Percentiles rank a stretch among this genome's conserved stretches.
phyloP scores from a whole-genome alignment of 2,329 filamentous ascomycete genomes.

The Lomentospora prolificans region DNA sequence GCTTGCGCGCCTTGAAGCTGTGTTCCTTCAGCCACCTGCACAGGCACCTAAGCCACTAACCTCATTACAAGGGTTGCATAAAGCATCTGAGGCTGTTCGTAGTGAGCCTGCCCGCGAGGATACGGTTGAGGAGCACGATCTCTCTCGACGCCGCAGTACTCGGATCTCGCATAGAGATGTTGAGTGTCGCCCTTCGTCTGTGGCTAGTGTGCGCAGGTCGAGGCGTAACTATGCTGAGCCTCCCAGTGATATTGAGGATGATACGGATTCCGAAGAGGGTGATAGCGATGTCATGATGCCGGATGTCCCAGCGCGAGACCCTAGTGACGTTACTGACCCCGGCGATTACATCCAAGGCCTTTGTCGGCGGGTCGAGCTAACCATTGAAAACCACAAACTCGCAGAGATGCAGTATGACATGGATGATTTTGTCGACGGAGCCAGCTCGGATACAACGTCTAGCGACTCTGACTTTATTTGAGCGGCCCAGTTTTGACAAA shows the following conservation, averaged over 20 bases:
- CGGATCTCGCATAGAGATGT: constrained; percentile 22
- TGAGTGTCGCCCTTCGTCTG: constrained; percentile 11
- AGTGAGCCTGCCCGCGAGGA: neutral
- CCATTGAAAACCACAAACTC: constrained; percentile 68
- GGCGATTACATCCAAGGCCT: constrained; percentile 50
- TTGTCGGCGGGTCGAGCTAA: constrained; percentile 60
- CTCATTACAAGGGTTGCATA: constrained; percentile 22
- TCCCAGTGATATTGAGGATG: constrained; percentile 10
- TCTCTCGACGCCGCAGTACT: constrained; percentile 9
- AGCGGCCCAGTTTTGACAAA: too few species aligned
- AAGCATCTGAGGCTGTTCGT: neutral
- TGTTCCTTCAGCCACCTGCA: constrained; percentile 49
- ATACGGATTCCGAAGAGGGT: constrained; percentile 8
- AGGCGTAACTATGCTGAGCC: neutral
- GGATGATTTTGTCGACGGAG: constrained; percentile 58
- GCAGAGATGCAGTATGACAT: constrained; percentile 59
- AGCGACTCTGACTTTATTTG: constrained; percentile 10
- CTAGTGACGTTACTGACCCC: constrained; percentile 6
- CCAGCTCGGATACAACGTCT: constrained; percentile 43
- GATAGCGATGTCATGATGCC: constrained; percentile 9
- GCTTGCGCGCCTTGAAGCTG: constrained; percentile 57
- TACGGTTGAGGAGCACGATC: neutral
- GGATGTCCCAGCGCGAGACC: neutral
- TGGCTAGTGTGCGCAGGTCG: neutral
- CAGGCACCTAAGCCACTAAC: constrained; percentile 27